Base-by-base conservation (phyloP, 2,329 filamentous ascomycete species). In the Penicillium verrucosum region DNA sequence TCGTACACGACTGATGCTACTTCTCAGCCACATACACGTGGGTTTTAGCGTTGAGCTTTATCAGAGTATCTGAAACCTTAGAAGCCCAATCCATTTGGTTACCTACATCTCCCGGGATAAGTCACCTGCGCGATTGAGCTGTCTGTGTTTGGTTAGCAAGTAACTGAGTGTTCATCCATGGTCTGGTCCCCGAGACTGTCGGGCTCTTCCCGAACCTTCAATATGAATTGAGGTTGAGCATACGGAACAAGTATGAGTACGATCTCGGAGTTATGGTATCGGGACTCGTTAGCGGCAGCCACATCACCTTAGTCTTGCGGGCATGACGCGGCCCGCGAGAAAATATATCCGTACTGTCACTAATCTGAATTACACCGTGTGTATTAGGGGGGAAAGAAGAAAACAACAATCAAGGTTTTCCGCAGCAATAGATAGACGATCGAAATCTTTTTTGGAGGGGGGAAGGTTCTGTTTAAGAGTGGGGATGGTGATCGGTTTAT, bases 241-340 rank as follows among this genome's bases (percentile, higher is more conserved):
- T 41, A 16, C 25, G 23, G 5, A 30, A 32, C 3, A 30, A 4
- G 8, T 29, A 29, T 3, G 29, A 29, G 11, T 29, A 40, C 6
- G 23, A 37, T 34, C 51, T 41, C 16, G 49, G 34, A 32, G 2
- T 16, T 30, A 41, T 27, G 14, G 7, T 42, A 16, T 48, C 23
- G 48, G 25, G 44, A 38, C 46, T 53, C 45, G 36, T 25, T 25
- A 61, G 59, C 56, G 56, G 42, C 54, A 58, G 48, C 27, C 21
- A 32, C 18, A 23, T 41, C 52, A 42, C 45, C 44, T 51, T 50
- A 32, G 43, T 44, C 32, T 40, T 36, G 40, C 48, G 21, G 34
- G 30, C 51, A 59, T 62, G 58, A 60, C 60, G 58, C 47, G 60
- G 56, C 60, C 29, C 4, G 41, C 52, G 43, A 23, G 43, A 54